Conservation (phyloP, 208 protist genomes). For the Crithidia acanthocephali region DNA sequence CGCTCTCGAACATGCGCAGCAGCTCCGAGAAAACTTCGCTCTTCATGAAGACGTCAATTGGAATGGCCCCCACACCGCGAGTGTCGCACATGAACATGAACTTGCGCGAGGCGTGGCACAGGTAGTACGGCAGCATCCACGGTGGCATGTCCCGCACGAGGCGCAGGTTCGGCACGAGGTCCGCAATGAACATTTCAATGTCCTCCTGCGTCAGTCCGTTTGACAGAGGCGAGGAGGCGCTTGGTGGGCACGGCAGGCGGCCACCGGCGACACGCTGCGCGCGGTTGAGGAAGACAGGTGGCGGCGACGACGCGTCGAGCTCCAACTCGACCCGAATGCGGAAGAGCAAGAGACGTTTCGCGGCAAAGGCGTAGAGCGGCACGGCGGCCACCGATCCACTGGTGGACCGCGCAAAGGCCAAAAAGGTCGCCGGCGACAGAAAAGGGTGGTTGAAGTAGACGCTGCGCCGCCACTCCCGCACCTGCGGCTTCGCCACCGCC, state of each 20-base stretch:
- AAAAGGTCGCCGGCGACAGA: slow-evolving; percentile 83
- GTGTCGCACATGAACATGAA: slow-evolving; percentile 95
- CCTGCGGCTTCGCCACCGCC: slow-evolving; percentile 28
- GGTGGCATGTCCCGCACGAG: slow-evolving; percentile 83
- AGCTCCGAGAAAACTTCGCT: slow-evolving; percentile 92
- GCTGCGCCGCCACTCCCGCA: slow-evolving; percentile 43
- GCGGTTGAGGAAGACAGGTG: slow-evolving; percentile 35
- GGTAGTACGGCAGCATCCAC: slow-evolving; percentile 91
- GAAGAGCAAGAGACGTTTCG: slow-evolving; percentile 85
- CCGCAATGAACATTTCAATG: slow-evolving; percentile 78
- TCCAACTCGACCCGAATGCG: slow-evolving; percentile 83
- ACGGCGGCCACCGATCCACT: slow-evolving; percentile 68
- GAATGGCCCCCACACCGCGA: slow-evolving; percentile 64
- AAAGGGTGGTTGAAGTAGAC: slow-evolving; percentile 89
- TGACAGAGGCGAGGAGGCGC: slow-evolving; percentile 75
- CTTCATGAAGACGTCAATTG: slow-evolving; percentile 84
- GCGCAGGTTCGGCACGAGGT: slow-evolving; percentile 78
- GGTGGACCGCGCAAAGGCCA: slow-evolving; percentile 68
- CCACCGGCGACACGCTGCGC: slow-evolving; percentile 14
- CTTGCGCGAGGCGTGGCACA: slow-evolving; percentile 91
- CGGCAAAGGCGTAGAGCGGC: slow-evolving; percentile 83
- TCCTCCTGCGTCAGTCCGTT: slow-evolving; percentile 85
- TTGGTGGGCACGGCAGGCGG: slow-evolving; percentile 56
- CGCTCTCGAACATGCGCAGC: slow-evolving; percentile 89
- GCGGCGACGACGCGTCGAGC: slow-evolving; percentile 55